These are phyloP conservation scores for Blastobotrys ciferrii DNA, from an alignment of 1,139 yeast genomes.

Conservation along the genomic window DNA sequence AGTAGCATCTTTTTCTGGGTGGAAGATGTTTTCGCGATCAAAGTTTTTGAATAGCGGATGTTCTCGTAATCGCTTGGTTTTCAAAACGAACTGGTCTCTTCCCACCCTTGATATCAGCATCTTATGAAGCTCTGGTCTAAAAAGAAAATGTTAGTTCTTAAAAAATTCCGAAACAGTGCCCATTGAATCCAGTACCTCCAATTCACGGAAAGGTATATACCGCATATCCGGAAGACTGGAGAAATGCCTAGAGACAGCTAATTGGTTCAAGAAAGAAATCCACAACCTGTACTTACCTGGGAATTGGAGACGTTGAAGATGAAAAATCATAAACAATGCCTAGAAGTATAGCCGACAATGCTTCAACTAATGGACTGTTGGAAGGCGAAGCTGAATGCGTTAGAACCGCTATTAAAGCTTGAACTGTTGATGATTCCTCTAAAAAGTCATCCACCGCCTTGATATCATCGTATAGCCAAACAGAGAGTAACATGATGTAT, in stretches of 20 bases:
- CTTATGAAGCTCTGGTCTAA: slow-evolving; percentile 58
- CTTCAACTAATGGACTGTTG: slow-evolving; percentile 62
- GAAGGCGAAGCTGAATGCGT: slow-evolving; percentile 57
- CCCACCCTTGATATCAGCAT: slow-evolving; percentile 72
- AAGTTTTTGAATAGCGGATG: slow-evolving; percentile 54
- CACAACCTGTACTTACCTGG: slow-evolving; percentile 35
- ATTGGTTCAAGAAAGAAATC: background rate
- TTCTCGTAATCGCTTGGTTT: slow-evolving; percentile 70
- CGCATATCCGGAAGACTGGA: too few relatives aligned
- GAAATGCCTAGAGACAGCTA: too few relatives aligned
- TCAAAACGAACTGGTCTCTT: slow-evolving; percentile 71
- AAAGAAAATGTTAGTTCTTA: slow-evolving; percentile 3
- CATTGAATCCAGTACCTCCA: too few relatives aligned
- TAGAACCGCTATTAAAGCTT: slow-evolving; percentile 64
- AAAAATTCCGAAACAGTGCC: too few relatives aligned
- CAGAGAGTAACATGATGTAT: slow-evolving; percentile 69
- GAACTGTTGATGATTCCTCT: slow-evolving; percentile 62
- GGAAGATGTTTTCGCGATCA: slow-evolving; percentile 37
- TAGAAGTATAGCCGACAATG: slow-evolving; percentile 67
- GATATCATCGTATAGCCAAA: slow-evolving; percentile 78
- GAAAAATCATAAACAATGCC: slow-evolving; percentile 86
- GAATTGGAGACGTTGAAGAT: slow-evolving; percentile 63
- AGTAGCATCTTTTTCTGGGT: slow-evolving; percentile 62
- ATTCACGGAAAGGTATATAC: too few relatives aligned
- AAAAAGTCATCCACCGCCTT: slow-evolving; percentile 75